Percentiles rank a stretch among this genome's conserved stretches.
These are phyloP conservation scores for Didymella pinodella DNA, from an alignment of 2,329 filamentous ascomycete genomes.

Conservation along the genomic window DNA sequence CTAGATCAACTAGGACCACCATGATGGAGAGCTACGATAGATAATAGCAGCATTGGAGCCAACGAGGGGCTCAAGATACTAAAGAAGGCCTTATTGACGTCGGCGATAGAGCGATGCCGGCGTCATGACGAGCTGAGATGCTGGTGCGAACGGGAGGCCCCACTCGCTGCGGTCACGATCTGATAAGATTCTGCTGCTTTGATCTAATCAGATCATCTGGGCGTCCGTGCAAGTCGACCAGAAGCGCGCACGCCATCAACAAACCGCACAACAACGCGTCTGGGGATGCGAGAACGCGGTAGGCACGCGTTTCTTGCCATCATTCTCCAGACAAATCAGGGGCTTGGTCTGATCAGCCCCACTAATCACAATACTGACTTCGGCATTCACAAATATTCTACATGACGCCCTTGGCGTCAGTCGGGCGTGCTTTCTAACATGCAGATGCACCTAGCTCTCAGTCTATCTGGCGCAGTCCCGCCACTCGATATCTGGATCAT, in stretches of 20 bases:
- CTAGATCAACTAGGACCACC: conserved; percentile 57
- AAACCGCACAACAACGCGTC: not conserved
- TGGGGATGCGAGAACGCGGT: not conserved
- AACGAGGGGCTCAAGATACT: conserved; percentile 13
- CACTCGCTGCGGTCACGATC: conserved; percentile 5
- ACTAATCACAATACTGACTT: not conserved
- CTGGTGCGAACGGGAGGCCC: conserved; percentile 9
- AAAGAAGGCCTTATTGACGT: conserved; percentile 4
- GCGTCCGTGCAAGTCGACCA: not conserved
- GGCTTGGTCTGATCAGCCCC: not conserved
- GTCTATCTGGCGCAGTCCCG: too few species aligned
- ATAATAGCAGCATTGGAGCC: conserved; percentile 42
- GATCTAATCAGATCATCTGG: conserved; percentile 4
- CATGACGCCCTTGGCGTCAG: not conserved
- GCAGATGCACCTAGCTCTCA: not conserved
- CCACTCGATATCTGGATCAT: not conserved
- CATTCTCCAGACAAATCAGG: too few species aligned
- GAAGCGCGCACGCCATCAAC: conserved; percentile 8
- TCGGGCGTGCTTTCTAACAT: not conserved
- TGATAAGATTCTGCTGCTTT: conserved; percentile 14
- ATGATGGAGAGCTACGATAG: conserved; percentile 40
- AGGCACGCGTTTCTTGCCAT: not conserved
- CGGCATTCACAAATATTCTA: not conserved
- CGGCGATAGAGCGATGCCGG: conserved; percentile 29
- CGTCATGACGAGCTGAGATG: conserved; percentile 27